Conservation (phyloP, 768 basidiomycete genomes). For the Pleurotus djamor region DNA sequence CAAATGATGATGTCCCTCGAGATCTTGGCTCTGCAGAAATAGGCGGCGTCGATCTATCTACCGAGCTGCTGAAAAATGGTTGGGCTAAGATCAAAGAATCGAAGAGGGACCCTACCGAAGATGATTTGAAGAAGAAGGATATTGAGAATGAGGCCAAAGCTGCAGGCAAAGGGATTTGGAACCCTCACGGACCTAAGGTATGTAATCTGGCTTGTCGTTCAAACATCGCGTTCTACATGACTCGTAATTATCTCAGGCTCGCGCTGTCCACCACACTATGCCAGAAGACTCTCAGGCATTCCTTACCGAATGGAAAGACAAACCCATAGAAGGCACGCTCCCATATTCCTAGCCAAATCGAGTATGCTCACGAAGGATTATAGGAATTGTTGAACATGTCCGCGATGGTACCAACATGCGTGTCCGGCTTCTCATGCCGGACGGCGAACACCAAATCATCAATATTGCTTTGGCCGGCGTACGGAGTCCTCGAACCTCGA, state of each 20-base stretch:
- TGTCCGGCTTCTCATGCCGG: conserved; percentile 83
- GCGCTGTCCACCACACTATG: conserved; percentile 81
- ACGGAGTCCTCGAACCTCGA: conserved; percentile 67
- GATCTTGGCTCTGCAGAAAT: conserved; percentile 81
- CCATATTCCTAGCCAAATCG: neutral
- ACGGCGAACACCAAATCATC: conserved; percentile 86
- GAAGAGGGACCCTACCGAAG: conserved; percentile 80
- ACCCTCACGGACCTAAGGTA: conserved; percentile 75
- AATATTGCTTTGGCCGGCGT: conserved; percentile 86
- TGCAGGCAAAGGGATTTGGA: conserved; percentile 84
- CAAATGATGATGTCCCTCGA: conserved; percentile 73
- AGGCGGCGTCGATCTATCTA: conserved; percentile 66
- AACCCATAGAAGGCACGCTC: conserved; percentile 74
- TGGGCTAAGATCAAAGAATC: conserved; percentile 92
- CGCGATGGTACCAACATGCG: conserved; percentile 91
- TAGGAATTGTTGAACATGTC: conserved; percentile 92
- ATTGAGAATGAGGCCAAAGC: conserved; percentile 75
- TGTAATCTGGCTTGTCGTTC: conserved; percentile 3
- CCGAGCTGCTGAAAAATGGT: conserved; percentile 82
- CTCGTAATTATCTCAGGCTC: conserved; percentile 44
- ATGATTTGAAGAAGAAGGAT: conserved; percentile 69
- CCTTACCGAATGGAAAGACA: conserved; percentile 90
- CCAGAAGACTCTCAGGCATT: conserved; percentile 88
- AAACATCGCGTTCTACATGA: conserved; percentile 4
- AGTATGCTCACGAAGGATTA: conserved; percentile 5